These are phyloP conservation scores for Tylopilus sp. DNA, from an alignment of 768 basidiomycete species.

Conservation along the genomic window DNA sequence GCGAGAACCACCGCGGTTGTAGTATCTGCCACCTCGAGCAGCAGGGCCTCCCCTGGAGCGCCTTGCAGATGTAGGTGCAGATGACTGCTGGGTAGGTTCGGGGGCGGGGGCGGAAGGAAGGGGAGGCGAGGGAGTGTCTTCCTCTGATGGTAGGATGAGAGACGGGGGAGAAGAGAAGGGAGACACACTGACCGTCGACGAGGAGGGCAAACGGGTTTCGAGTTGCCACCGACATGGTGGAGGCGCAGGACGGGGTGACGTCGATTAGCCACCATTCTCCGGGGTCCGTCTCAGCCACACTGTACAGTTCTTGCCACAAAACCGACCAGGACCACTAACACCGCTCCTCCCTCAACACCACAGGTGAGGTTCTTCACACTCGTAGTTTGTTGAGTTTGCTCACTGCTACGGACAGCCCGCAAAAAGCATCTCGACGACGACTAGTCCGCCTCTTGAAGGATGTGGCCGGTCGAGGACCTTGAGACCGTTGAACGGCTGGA, in stretches of 20 bases:
- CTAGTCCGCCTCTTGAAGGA: conserved; percentile 63
- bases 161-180: not conserved
- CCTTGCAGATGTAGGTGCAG: conserved; percentile 41
- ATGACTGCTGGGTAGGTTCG: conserved; percentile 32
- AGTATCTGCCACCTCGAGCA: conserved; percentile 67
- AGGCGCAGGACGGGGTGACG: not conserved
- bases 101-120: conserved; percentile 31
- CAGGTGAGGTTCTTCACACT: conserved; percentile 43
- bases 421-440: conserved; percentile 92
- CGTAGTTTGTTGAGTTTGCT: not conserved
- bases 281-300: conserved; percentile 50
- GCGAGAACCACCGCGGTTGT: conserved; percentile 56
- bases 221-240: conserved; percentile 83
- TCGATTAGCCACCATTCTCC: conserved; percentile 11
- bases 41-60: conserved; percentile 56
- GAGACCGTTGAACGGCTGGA: conserved; percentile 89
- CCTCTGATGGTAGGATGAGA: conserved; percentile 35
- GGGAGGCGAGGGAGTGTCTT: conserved; percentile 39
- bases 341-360: conserved; percentile 18
- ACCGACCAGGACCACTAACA: not conserved
- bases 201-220: conserved; percentile 84
- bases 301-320: conserved; percentile 38
- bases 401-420: conserved; percentile 40
- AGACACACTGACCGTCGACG: conserved; percentile 60
- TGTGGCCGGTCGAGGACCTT: conserved; percentile 77